Conservation (phyloP, 2,329 filamentous ascomycete species). For the Fusarium buharicum region DNA sequence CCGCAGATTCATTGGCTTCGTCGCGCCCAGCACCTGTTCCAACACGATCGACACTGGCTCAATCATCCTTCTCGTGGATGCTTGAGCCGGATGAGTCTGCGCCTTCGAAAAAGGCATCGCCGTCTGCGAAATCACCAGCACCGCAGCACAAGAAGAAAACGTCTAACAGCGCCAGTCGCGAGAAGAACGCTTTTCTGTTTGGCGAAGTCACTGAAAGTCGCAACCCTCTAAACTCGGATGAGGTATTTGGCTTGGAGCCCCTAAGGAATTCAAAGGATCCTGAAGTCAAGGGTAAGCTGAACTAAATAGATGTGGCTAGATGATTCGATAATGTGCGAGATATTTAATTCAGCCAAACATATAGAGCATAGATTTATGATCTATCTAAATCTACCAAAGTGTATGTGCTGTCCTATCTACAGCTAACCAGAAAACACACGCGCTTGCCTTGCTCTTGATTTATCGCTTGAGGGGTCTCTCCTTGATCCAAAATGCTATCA, state of each 20-base stretch:
- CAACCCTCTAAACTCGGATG: constrained; percentile 55
- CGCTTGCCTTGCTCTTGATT: not conserved
- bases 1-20: constrained; percentile 10
- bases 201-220: constrained; percentile 60
- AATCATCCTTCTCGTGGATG: constrained; percentile 85
- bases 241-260: constrained; percentile 67
- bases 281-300: constrained; percentile 4
- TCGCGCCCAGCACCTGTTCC: constrained; percentile 56
- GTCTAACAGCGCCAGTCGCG: constrained; percentile 59
- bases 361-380: constrained; percentile 14
- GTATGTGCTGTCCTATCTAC: not conserved
- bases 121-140: constrained; percentile 47
- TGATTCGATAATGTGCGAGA: not conserved
- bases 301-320: constrained; percentile 1
- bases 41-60: constrained; percentile 73
- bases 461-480: constrained; percentile 64
- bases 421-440: not conserved
- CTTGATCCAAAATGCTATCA: constrained; percentile 61
- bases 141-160: constrained; percentile 54
- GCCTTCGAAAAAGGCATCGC: constrained; percentile 36
- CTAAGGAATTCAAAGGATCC: constrained; percentile 49
- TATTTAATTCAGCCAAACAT: not conserved
- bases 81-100: constrained; percentile 65
- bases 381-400: not conserved
- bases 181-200: constrained; percentile 69